Percentiles rank a stretch among this genome's conserved stretches.
Evolutionary conservation across 1,284 basidiomycete genomes (phyloP).

Genomic region (Trichosporon asahii): DNA sequence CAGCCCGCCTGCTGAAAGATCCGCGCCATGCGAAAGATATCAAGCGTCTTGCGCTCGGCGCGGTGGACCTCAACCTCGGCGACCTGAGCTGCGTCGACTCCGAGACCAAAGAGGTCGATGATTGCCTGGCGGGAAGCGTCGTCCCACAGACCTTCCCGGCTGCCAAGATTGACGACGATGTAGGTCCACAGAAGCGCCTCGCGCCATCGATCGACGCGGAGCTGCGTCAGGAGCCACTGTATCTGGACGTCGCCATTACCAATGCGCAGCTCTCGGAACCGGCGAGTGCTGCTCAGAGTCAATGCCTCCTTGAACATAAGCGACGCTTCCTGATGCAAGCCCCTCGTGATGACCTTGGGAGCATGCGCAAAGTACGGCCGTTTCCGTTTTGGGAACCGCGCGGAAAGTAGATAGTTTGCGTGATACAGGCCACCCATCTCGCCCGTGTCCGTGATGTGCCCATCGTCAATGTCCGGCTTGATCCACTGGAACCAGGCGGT

Average conservation of each 20-base stretch:
- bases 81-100: conserved; percentile 32
- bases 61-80: conserved; percentile 41
- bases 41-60: conserved; percentile 42
- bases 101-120: conserved; percentile 35
- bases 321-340: conserved; percentile 46
- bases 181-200: conserved; percentile 50
- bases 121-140: conserved; percentile 32
- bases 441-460: conserved; percentile 38
- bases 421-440: conserved; percentile 46
- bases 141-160: conserved; percentile 30
- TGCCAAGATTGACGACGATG: conserved; percentile 42
- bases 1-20: conserved; percentile 38
- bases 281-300: conserved; percentile 31
- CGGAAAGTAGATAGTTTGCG: conserved; percentile 44
- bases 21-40: conserved; percentile 31
- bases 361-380: conserved; percentile 49
- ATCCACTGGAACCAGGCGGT: conserved; percentile 41
- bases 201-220: conserved; percentile 48
- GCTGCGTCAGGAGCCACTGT: conserved; percentile 42
- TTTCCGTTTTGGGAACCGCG: conserved; percentile 41
- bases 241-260: conserved; percentile 46
- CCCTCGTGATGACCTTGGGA: conserved; percentile 45
- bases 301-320: conserved; percentile 46
- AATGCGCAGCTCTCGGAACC: conserved; percentile 40
- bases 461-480: conserved; percentile 34